Evolutionary conservation across 441 rosid species (phyloP), one percentile per base, ranked within the genome.

Genomic region (Iberis amara): DNA sequence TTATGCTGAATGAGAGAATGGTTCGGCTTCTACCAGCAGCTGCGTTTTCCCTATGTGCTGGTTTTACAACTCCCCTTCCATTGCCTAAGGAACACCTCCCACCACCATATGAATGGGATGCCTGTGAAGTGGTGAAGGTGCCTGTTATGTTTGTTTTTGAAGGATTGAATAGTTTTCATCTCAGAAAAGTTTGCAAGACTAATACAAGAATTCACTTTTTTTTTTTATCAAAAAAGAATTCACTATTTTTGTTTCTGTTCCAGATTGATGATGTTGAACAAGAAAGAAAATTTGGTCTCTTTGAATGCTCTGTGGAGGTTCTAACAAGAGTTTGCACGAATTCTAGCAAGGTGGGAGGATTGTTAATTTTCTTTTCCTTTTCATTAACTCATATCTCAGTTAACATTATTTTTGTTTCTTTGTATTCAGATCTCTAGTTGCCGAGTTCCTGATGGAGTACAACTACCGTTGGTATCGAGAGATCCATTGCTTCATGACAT

Each of bases 261-360:
- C 65, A 89, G 94, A 59, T 62, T 52, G 79, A 74, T 58, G 89
- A 78, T 65, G 38, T 47, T 61, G 86, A 79, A 46, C 65, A 40
- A 14, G 77, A 59, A 67, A 74, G 71, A 65, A 65, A 43, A 40
- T 66, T 59, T 59, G 81, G 83, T 65, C 52, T 61, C 61, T 86
- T 86, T 68, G 96, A 84, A 64, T 89, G 87, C 70, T 92, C 79
- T 63, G 81, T 75, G 65, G 97, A 89, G 66, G 84, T 80, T 64
- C 83, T 92, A 51, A 71, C 96, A 37, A 77, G 71, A 67, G 57
- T 82, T 70, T 64, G 65, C 64, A 43, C 56, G 42, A 63, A 53
- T 51, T 64, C 82, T 72, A 69, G 23, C 52, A 66, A 66, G 70
- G 65, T 66, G 47, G 39, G n/a, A n/a, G 18, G 28, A 27, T 52